Conservation (phyloP, 2,329 filamentous ascomycete genomes). For the Pseudopyricularia cyperi region DNA sequence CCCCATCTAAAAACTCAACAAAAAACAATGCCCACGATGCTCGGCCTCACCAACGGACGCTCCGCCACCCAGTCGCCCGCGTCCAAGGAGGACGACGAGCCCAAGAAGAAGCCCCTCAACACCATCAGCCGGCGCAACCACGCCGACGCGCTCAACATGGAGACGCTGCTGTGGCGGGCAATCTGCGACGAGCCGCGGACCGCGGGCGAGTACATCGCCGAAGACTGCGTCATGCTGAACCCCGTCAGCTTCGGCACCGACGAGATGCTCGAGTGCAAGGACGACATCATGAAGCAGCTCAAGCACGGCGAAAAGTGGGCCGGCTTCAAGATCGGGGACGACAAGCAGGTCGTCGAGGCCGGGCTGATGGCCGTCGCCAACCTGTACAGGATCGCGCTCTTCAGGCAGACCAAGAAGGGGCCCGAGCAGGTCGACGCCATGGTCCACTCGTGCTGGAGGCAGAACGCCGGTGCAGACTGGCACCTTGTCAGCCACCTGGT, state of each 20-base stretch:
- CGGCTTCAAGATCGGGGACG: slow-evolving; percentile 18
- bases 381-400: slow-evolving; percentile 17
- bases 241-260: slow-evolving; percentile 16
- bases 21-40: slow-evolving; percentile 3
- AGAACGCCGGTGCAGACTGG: slow-evolving; percentile 22
- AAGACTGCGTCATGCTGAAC: slow-evolving; percentile 24
- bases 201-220: slow-evolving; percentile 22
- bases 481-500: slow-evolving; percentile 5
- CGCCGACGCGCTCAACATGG: slow-evolving; percentile 20
- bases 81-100: slow-evolving; percentile 16
- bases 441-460: slow-evolving; percentile 17
- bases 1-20: not conserved
- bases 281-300: slow-evolving; percentile 17
- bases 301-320: slow-evolving; percentile 13
- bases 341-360: slow-evolving; percentile 21
- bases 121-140: slow-evolving; percentile 25
- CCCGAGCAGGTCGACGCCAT: slow-evolving; percentile 16
- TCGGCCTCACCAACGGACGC: slow-evolving; percentile 1
- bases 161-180: slow-evolving; percentile 24
- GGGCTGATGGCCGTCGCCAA: slow-evolving; percentile 22
- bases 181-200: slow-evolving; percentile 21
- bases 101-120: slow-evolving; percentile 17
- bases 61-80: slow-evolving; percentile 22
- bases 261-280: slow-evolving; percentile 12
- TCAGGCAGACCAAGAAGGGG: slow-evolving; percentile 13